These are phyloP conservation scores for Neofusicoccum laricinum DNA, from an alignment of 2,329 filamentous ascomycete species.

Conservation along the genomic window DNA sequence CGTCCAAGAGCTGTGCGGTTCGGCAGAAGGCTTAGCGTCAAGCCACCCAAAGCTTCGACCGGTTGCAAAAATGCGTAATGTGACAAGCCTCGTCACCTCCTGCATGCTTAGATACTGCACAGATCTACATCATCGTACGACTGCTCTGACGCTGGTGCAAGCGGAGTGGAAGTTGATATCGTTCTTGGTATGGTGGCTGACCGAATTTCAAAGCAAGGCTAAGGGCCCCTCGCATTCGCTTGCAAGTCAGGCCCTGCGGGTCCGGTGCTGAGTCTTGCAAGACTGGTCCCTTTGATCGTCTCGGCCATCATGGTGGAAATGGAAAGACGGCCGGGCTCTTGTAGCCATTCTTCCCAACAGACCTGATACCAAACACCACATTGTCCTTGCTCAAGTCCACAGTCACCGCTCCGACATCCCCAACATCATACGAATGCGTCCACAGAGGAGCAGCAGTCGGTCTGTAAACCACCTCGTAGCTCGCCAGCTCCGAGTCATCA, in stretches of 20 bases:
- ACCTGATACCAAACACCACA: slow-evolving; percentile 55
- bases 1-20: neutral
- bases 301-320: slow-evolving; percentile 26
- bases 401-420: slow-evolving; percentile 44
- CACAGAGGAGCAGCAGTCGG: slow-evolving; percentile 50
- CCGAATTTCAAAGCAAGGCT: too few species aligned
- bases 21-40: neutral
- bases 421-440: slow-evolving; percentile 50
- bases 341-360: slow-evolving; percentile 51
- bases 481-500: slow-evolving; percentile 39
- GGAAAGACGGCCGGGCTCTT: slow-evolving; percentile 50
- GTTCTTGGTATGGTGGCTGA: too few species aligned
- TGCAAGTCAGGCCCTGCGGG: too few species aligned
- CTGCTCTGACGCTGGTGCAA: too few species aligned
- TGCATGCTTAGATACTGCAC: too few species aligned
- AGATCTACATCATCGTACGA: too few species aligned
- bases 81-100: too few species aligned
- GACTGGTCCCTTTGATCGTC: too few species aligned
- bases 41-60: neutral
- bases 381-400: slow-evolving; percentile 57
- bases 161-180: too few species aligned
- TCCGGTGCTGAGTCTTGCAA: too few species aligned
- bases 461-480: slow-evolving; percentile 58
- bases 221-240: too few species aligned
- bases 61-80: too few species aligned